These are phyloP conservation scores for Phytophthora crassamura DNA, from an alignment of 352 stramenopile genomes.

Conservation along the genomic window DNA sequence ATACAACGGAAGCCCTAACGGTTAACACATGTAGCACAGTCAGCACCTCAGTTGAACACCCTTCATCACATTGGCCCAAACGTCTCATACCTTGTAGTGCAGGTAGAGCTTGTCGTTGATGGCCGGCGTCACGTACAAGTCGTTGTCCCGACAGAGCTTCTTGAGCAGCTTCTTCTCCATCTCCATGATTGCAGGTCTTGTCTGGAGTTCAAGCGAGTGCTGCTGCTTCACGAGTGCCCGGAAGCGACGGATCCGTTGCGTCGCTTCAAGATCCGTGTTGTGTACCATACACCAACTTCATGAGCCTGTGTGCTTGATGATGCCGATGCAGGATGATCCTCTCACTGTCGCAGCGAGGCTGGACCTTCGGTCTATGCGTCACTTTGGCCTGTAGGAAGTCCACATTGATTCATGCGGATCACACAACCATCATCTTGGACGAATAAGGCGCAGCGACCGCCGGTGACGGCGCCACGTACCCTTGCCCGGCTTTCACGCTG, in stretches of 20 bases:
- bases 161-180: conserved; percentile 90
- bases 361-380: too few species aligned
- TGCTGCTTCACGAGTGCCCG: neutral
- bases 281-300: neutral
- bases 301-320: neutral
- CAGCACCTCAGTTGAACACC: too few species aligned
- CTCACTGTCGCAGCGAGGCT: too few species aligned
- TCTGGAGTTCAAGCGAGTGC: too few species aligned
- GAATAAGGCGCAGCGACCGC: too few species aligned
- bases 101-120: conserved; percentile 98
- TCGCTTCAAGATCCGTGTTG: conserved; percentile 31
- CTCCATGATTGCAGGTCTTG: conserved; percentile 63
- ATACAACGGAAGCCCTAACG: conserved; percentile 89
- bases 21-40: neutral
- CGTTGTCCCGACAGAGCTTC: conserved; percentile 91
- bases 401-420: too few species aligned
- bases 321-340: neutral
- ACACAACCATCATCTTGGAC: too few species aligned
- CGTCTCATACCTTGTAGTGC: conserved; percentile 90
- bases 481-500: conserved; percentile 1
- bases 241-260: conserved; percentile 12
- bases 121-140: conserved; percentile 91
- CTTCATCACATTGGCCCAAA: neutral
- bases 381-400: too few species aligned
- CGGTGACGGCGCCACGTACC: neutral